Evolutionary conservation across 305 asterid species (phyloP), one percentile per base, ranked within the genome.

Genomic region (Fraxinus paxiana): DNA sequence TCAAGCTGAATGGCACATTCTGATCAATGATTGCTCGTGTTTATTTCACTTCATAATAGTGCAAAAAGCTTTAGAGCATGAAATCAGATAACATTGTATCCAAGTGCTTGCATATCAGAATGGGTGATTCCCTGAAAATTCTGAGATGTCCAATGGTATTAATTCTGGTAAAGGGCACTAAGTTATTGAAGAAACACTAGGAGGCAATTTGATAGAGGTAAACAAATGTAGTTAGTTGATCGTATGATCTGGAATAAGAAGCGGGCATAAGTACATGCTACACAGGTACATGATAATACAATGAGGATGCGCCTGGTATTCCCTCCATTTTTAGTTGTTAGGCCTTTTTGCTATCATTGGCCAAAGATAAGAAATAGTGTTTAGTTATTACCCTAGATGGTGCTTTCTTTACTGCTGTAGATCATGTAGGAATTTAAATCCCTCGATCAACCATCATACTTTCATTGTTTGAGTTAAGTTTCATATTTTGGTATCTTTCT

Each of bases 151-250:
- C 51, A 69, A 24, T 61, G 61, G 77, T 69, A 31, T 72, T 51
- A 61, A 70, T 77, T 22, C 83, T 82, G 75, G 75, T 59, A 59
- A 20, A 65, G 17, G 35, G 33, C 73, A 65, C 37, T 65, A 56
- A 61, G 18, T 73, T 63, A 13, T 79, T 48, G 35, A 48, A 79
- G 22, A 48, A 63, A 12, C 38, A 41, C 35, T 46, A 78, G 75
- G 46, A 78, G 75, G 46, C 73, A 79, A 17, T 69, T 80, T 43
- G 80, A 37, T 17, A 77, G 46, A 56, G 71, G 83, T 79, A 54
- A 33, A 59, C 22, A 37, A 26, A 56, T 34, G 28, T 72, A 20
- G 54, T 24, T 72, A 77, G 73, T 76, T 22, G 51, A 20, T 48
- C 22, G 72, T 65, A 30, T 78, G 73, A 69, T 41, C 63, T 69